Conservation (phyloP, 352 stramenopile genomes). For the Pythium dissotocum region DNA sequence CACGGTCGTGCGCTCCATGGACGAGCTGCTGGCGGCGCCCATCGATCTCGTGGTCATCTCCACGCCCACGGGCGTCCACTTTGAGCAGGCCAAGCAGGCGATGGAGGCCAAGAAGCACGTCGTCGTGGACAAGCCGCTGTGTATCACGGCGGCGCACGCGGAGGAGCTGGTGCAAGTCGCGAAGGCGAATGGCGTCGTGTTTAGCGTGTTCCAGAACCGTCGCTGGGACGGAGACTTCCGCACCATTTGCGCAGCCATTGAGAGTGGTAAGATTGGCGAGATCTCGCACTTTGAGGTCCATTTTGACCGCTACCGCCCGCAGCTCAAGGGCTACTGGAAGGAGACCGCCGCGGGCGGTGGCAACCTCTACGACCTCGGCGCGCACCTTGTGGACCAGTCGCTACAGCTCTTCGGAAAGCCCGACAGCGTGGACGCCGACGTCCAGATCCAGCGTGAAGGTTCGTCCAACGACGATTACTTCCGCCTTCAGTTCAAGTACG, state of each 20-base stretch:
- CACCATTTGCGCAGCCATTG: conserved; percentile 52
- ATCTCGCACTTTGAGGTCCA: conserved; percentile 61
- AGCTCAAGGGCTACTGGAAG: conserved; percentile 82
- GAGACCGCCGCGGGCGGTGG: conserved; percentile 57
- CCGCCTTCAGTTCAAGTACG: conserved; percentile 65
- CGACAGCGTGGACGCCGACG: conserved; percentile 46
- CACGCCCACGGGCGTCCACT: conserved; percentile 73
- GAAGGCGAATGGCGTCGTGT: conserved; percentile 53
- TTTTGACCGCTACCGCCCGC: conserved; percentile 68
- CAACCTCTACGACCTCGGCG: conserved; percentile 71
- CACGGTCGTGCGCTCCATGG: conserved; percentile 71
- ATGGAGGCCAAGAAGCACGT: conserved; percentile 76
- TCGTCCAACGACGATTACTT: conserved; percentile 77
- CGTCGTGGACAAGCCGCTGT: conserved; percentile 77
- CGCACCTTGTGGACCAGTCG: conserved; percentile 68
- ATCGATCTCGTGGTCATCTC: conserved; percentile 75
- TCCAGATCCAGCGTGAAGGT: conserved; percentile 75
- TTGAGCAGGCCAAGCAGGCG: conserved; percentile 68
- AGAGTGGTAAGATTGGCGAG: conserved; percentile 48
- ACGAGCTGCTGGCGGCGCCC: conserved; percentile 56
- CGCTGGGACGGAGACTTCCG: conserved; percentile 80
- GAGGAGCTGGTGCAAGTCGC: conserved; percentile 51
- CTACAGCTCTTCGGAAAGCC: conserved; percentile 66
- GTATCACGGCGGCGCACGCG: conserved; percentile 52
- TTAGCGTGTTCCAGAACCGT: conserved; percentile 80